Evolutionary conservation across 495 filamentous ascomycete species (phyloP).

Genomic region (Copromyces sp.): DNA sequence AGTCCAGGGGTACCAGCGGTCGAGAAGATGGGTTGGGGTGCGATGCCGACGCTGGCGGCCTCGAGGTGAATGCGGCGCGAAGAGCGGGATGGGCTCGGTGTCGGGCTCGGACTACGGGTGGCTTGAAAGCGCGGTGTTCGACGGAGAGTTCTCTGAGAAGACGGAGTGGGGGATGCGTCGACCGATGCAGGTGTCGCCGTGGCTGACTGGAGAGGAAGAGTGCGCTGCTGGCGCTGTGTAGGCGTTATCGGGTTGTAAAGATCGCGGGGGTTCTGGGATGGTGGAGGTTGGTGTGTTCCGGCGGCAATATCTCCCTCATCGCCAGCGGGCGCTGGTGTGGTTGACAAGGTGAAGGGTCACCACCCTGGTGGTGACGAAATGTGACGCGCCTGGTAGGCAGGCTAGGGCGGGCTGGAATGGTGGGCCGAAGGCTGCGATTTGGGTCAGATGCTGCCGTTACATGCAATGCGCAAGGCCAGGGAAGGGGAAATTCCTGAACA

Average conservation of each 20-base stretch:
- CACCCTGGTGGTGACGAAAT: constrained; percentile 27
- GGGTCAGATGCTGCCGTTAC: not conserved
- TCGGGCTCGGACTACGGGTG: constrained; percentile 34
- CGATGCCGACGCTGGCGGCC: constrained; percentile 25
- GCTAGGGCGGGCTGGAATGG: not conserved
- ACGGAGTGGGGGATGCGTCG: constrained; percentile 28
- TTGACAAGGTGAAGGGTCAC: constrained; percentile 39
- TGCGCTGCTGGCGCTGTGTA: constrained; percentile 36
- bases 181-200: constrained; percentile 16
- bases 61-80: constrained; percentile 25
- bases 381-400: not conserved
- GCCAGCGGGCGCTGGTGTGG: constrained; percentile 24
- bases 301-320: constrained; percentile 29
- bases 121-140: constrained; percentile 37
- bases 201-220: constrained; percentile 20
- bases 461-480: not conserved
- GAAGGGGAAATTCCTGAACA: not conserved
- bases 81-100: constrained; percentile 22
- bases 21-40: constrained; percentile 24
- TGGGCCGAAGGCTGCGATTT: not conserved
- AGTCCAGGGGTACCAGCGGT: constrained; percentile 14
- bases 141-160: constrained; percentile 33
- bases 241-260: constrained; percentile 28
- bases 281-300: constrained; percentile 27
- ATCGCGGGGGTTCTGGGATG: constrained; percentile 35